Base-by-base conservation (phyloP, 352 stramenopile genomes). In the Elongisporangium anandrum region DNA sequence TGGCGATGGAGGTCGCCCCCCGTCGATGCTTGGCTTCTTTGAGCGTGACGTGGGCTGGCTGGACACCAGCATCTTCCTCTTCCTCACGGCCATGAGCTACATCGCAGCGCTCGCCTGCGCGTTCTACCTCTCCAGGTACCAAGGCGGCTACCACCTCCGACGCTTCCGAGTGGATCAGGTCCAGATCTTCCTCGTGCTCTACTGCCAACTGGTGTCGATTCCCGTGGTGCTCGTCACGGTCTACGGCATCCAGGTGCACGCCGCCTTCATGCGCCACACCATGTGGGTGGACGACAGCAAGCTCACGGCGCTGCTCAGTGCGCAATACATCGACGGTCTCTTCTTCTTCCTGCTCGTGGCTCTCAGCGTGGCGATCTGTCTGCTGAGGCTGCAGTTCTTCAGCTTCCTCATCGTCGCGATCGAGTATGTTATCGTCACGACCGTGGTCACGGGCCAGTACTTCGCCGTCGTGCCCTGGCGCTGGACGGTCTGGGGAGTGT, bases 311-410 rank as follows among this genome's bases (percentile, higher is more conserved):
- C 34, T 84, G 2, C 57, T 88, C 1, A 73, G 76, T 10, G 60
- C 72, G 15, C 62, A 60, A 2, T 77, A 77, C 56, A 29, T 82
- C 34, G 70, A 81, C 24, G 56, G 54, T 9, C 64, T 89, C 20
- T 72, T 80, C 34, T 75, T 87, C 56, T 69, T 82, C 5, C 55
- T 83, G 49, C 62, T 85, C 15, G 22, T 87, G 20, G 56, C 66
- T 29, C 65, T 68, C 26, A 70, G 59, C 15, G 53, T 80, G 12
- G 77, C 68, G 8, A 71, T 73, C 2, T 72, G 69, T n/a, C 50
- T 86, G 41, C 51, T 87, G 21, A 72, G 77, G 2, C 57, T 87
- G 7, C 79, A 89, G 62, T 87, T 85, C 51, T 64, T 66, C 22
- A 87, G 86, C 56, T 85, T 73, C 23, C 52, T 66, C 4, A 24